Conservation (phyloP, 371 early-diverging fungal species). For the Mortierella sp. region DNA sequence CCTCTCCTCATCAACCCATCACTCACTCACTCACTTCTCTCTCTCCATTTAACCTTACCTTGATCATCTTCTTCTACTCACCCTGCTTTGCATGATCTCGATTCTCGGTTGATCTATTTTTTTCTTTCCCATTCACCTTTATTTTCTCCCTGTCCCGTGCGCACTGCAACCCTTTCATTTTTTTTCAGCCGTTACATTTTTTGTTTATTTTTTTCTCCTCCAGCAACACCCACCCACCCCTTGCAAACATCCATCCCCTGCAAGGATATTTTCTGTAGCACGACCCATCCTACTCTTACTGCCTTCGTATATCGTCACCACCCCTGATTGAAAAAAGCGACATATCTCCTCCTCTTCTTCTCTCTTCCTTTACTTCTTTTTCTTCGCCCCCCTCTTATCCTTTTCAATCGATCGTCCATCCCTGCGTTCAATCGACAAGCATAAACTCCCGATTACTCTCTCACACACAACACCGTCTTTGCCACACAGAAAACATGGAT, state of each 20-base stretch:
- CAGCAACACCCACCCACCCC: not conserved
- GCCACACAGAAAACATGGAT: conserved; percentile 21
- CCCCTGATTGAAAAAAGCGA: not conserved
- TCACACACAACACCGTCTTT: not conserved
- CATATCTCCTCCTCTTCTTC: not conserved
- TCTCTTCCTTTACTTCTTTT: not conserved
- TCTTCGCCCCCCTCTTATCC: not conserved
- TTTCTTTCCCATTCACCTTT: not conserved
- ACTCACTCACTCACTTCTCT: too few relatives aligned
- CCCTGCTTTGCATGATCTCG: not conserved
- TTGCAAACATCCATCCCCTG: not conserved
- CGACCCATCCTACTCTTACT: not conserved
- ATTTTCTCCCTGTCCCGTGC: conserved; percentile 4
- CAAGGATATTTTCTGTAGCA: not conserved
- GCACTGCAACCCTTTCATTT: not conserved
- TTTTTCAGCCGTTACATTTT: not conserved
- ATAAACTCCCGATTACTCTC: not conserved
- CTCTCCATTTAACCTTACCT: not conserved
- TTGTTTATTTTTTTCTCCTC: not conserved
- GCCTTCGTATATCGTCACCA: not conserved
- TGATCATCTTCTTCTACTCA: not conserved
- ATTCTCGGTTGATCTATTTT: conserved; percentile 4
- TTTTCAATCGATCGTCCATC: conserved; percentile 2
- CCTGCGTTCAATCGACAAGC: not conserved
- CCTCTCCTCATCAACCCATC: not conserved